A percentile compares a stretch with the other conserved stretches of the same genome.
phyloP scores from a whole-genome alignment of 371 early-diverging fungal species.

The Gilbertella persicaria region DNA sequence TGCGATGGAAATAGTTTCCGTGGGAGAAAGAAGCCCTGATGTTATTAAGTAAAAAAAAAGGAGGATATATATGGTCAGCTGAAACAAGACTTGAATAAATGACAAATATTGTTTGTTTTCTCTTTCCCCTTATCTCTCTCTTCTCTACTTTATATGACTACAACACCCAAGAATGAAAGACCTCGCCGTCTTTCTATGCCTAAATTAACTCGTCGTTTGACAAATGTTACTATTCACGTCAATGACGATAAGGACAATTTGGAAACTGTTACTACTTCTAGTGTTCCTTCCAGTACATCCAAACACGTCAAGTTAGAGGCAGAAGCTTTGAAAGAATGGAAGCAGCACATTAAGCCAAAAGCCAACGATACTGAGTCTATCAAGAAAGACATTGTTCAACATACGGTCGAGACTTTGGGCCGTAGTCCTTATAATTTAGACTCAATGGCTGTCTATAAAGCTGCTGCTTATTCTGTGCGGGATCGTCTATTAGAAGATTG shows the following conservation, averaged over 20 bases:
- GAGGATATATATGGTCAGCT: not conserved
- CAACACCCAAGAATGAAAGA: slow-evolving; percentile 22
- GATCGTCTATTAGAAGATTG: slow-evolving; percentile 86
- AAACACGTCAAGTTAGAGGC: slow-evolving; percentile 16
- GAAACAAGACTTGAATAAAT: not conserved
- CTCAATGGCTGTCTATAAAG: slow-evolving; percentile 82
- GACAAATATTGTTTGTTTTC: not conserved
- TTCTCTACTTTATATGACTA: slow-evolving; percentile 10
- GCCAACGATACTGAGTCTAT: slow-evolving; percentile 14
- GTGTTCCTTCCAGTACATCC: slow-evolving; percentile 23
- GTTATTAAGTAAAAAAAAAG: too few species aligned
- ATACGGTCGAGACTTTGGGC: slow-evolving; percentile 80
- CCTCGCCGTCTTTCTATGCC: slow-evolving; percentile 37
- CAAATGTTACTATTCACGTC: slow-evolving; percentile 30
- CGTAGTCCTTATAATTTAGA: slow-evolving; percentile 82
- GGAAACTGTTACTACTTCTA: slow-evolving; percentile 21
- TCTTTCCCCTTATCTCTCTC: not conserved
- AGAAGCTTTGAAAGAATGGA: slow-evolving; percentile 17
- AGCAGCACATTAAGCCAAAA: slow-evolving; percentile 11
- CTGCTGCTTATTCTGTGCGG: slow-evolving; percentile 81
- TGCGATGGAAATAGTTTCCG: too few species aligned
- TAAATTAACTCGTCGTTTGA: slow-evolving; percentile 32
- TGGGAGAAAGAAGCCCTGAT: too few species aligned
- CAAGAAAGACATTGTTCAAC: slow-evolving; percentile 62
- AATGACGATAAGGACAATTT: slow-evolving; percentile 19